Conservation (phyloP, 768 basidiomycete genomes). For the Pisolithus microcarpus region DNA sequence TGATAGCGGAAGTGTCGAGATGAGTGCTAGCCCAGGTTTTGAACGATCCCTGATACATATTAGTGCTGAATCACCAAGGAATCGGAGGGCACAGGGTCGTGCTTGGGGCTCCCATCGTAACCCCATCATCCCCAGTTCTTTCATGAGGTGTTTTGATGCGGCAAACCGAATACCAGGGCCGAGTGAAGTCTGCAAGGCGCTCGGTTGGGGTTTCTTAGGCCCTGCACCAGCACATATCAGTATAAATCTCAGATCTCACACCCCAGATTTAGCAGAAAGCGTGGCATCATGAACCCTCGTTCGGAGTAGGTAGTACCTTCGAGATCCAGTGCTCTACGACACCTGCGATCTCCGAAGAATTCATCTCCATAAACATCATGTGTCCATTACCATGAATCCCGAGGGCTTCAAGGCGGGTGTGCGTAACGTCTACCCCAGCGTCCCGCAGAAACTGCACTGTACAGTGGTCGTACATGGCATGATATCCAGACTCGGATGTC, state of each 20-base stretch:
- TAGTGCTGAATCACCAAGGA: too few species aligned
- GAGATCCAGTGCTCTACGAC: conserved; percentile 37
- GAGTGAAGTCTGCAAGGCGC: too few species aligned
- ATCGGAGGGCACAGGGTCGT: too few species aligned
- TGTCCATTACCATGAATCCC: conserved; percentile 50
- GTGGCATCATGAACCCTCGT: conserved; percentile 3
- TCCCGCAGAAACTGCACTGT: conserved; percentile 37
- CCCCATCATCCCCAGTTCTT: too few species aligned
- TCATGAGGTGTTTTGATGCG: too few species aligned
- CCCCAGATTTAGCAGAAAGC: not conserved
- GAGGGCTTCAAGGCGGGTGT: conserved; percentile 32
- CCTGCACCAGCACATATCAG: not conserved
- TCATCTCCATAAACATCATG: conserved; percentile 52
- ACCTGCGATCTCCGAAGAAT: conserved; percentile 36
- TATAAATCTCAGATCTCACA: not conserved
- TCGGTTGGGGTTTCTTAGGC: not conserved
- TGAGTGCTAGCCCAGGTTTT: too few species aligned
- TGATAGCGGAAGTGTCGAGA: too few species aligned
- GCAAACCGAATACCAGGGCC: too few species aligned
- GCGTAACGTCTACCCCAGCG: conserved; percentile 41
- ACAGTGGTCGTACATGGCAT: conserved; percentile 41
- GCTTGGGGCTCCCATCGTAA: too few species aligned
- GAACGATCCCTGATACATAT: too few species aligned
- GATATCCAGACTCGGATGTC: conserved; percentile 45
- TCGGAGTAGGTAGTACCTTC: not conserved